Base-by-base conservation (phyloP, 345 rosid genomes). In the Ceriops decandra region DNA sequence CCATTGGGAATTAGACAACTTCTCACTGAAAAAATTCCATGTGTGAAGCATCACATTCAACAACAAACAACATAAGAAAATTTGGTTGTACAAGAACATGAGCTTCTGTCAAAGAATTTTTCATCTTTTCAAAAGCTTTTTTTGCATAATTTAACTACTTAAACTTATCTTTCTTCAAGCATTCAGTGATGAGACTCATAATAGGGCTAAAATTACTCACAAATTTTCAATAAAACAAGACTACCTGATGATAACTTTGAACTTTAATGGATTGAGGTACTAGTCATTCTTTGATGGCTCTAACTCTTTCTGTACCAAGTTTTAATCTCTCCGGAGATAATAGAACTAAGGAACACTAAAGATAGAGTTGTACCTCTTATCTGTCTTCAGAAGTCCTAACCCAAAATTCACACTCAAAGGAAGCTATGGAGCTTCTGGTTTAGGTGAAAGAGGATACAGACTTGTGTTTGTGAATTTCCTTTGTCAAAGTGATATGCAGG, bases 1-100 rank as follows among this genome's bases (percentile, higher is more conserved):
- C 1, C 26, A 0, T 20, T 7, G 4, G 21, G 26, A 17, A 52
- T n/a, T 1, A 19, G 10, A 52, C 24, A 5, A 5, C 24, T 52
- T 52, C 24, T 52, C 57, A 52, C 9, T 52, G 1, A 52, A 19
- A 52, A 6, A 6, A n/a, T 17, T n/a, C 24, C 7, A 51, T 2
- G 4, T 36, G 22, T 1, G 54, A 63, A 5, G 74, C 56, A 36
- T 71, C 63, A 71, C 68, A 71, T 5, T 71, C 54, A 15, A 63
- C 11, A 27, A 42, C 17, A 57, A 71, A 71, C 8, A 68, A 19
- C 24, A 42, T 47, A 4, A 8, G 17, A 31, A 64, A 64, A 49
- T 49, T 19, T 13, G 21, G 68, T 5, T 24, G 17, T 6, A 5
- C 33, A 24, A 49, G 38, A 21, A 26, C 8, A 1, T 19, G 15